Percentiles rank a stretch among this genome's conserved stretches.
Conservation (phyloP, 108 stramenopile species). For the Chaetoceros muelleri region DNA sequence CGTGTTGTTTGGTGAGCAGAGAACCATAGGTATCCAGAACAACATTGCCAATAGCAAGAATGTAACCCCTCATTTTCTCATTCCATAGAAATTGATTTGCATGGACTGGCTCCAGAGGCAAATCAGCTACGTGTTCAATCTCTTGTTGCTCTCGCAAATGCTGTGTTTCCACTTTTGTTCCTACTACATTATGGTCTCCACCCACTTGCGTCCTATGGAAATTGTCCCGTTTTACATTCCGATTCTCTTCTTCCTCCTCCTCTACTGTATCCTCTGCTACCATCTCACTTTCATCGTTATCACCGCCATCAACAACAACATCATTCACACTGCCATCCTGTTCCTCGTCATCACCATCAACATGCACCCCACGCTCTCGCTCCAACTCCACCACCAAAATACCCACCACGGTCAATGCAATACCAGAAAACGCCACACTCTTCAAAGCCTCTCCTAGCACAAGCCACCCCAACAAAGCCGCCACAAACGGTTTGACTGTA, state of each 20-base stretch:
- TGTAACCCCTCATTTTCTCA: constrained; percentile 39
- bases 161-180: background rate
- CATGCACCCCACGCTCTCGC: constrained; percentile 10
- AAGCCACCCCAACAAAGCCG: constrained; percentile 58
- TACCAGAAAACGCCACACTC: constrained; percentile 29
- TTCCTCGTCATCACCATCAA: constrained; percentile 11
- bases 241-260: background rate
- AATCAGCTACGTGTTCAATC: constrained; percentile 1
- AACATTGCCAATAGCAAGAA: constrained; percentile 57
- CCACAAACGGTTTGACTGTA: constrained; percentile 73
- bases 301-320: constrained; percentile 8
- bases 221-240: background rate
- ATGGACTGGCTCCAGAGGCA: background rate
- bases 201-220: background rate
- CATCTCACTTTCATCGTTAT: constrained; percentile 4
- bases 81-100: background rate
- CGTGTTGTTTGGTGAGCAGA: constrained; percentile 66
- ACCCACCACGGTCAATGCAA: constrained; percentile 53
- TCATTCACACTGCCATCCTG: background rate
- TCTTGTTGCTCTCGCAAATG: background rate
- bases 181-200: background rate
- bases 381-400: constrained; percentile 59
- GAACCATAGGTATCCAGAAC: constrained; percentile 64
- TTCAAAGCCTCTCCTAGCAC: constrained; percentile 47
- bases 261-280: background rate